phyloP scores from a whole-genome alignment of 176 grass and related monocot species.

The Oryza glumipatula region DNA sequence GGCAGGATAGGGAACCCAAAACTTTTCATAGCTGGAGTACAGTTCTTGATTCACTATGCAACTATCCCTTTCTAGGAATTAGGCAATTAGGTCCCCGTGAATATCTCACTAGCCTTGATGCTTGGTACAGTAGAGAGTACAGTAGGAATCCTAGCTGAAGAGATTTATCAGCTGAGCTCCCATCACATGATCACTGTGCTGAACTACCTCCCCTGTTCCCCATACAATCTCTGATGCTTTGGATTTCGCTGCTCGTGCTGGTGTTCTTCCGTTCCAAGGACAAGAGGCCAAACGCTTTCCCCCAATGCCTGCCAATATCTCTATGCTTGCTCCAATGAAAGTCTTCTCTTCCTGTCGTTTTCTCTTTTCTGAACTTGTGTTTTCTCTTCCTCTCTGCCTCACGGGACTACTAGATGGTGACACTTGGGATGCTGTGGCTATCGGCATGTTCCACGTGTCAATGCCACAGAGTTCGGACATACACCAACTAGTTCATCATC shows the following conservation, averaged over 20 bases:
- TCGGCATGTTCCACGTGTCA: not conserved
- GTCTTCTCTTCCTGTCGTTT: not conserved
- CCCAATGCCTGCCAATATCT: not conserved
- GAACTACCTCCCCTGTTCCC: not conserved
- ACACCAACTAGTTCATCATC: not conserved
- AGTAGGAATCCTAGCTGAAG: not conserved
- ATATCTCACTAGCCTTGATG: not conserved
- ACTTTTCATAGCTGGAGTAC: not conserved
- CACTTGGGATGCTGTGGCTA: not conserved
- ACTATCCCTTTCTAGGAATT: not conserved
- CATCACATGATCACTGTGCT: constrained; percentile 39
- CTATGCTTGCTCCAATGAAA: too few relatives aligned
- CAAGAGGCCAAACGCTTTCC: constrained; percentile 15
- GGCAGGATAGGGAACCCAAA: not conserved
- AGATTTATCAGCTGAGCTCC: not conserved
- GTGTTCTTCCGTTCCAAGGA: not conserved
- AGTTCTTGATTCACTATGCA: not conserved
- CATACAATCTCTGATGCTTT: not conserved
- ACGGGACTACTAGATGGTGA: not conserved
- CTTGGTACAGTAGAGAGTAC: not conserved
- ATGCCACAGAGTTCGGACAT: not conserved
- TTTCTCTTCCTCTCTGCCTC: not conserved
- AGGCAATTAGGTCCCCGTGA: constrained; percentile 23
- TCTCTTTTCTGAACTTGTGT: not conserved
- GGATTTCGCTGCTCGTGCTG: not conserved